These are phyloP conservation scores for Saccharomycopsis phalli DNA, from an alignment of 1,139 yeast species.

Conservation along the genomic window DNA sequence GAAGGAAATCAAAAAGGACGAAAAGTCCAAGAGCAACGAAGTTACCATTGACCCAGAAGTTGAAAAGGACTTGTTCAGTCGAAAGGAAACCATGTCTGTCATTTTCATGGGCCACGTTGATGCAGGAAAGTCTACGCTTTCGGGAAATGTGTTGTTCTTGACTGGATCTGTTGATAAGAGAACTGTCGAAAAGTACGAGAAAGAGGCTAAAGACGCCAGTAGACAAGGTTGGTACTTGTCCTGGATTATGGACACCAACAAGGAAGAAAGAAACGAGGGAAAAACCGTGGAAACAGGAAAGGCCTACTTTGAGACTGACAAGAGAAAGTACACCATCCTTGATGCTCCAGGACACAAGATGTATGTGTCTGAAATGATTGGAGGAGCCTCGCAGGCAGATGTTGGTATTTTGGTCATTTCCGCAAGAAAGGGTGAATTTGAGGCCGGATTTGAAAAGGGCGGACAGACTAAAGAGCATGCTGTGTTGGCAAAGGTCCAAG, in stretches of 20 bases:
- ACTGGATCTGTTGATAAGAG: slow-evolving; percentile 98
- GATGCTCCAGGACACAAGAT: slow-evolving; percentile 99
- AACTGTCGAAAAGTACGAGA: slow-evolving; percentile 96
- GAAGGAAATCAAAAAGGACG: slow-evolving; percentile 20
- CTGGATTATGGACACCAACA: slow-evolving; percentile 99
- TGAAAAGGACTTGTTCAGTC: slow-evolving; percentile 88
- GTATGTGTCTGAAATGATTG: slow-evolving; percentile 98
- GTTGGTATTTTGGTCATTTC: slow-evolving; percentile 94
- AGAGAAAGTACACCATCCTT: slow-evolving; percentile 92
- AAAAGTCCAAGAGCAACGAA: slow-evolving; percentile 32
- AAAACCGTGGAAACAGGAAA: slow-evolving; percentile 98
- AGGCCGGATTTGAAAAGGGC: slow-evolving; percentile 98
- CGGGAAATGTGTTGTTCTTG: slow-evolving; percentile 86
- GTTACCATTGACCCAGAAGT: slow-evolving; percentile 82
- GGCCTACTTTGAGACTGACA: slow-evolving; percentile 94
- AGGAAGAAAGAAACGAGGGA: slow-evolving; percentile 97
- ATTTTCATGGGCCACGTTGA: slow-evolving; percentile 99
- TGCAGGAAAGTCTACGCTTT: slow-evolving; percentile 99
- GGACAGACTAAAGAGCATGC: slow-evolving; percentile 99
- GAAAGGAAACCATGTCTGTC: slow-evolving; percentile 92
- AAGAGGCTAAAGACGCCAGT: slow-evolving; percentile 98
- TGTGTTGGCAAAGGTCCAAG: slow-evolving; percentile 93
- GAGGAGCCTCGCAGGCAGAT: slow-evolving; percentile 99
- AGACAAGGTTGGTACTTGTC: slow-evolving; percentile 99
- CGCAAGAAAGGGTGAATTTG: slow-evolving; percentile 98